Evolutionary conservation across 2,329 filamentous ascomycete species (phyloP).

Genomic region (Phialophora expanda): DNA sequence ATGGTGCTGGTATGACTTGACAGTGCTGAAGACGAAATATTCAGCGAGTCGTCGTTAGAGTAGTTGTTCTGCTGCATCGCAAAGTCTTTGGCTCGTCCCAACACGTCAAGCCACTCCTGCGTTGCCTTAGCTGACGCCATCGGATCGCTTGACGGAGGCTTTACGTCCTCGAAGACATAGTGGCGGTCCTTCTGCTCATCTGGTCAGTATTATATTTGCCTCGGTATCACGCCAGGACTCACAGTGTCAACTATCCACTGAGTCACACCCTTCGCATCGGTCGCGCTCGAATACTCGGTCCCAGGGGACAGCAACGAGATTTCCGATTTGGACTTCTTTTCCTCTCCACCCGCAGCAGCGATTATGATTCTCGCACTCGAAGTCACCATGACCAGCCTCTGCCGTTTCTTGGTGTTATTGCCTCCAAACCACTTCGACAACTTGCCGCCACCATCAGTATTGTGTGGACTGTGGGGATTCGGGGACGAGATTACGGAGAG

Average conservation of each 20-base stretch:
- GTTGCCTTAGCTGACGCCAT: constrained; percentile 71
- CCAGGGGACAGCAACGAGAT: constrained; percentile 80
- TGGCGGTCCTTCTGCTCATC: constrained; percentile 76
- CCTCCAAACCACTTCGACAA: constrained; percentile 92
- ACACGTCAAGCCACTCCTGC: constrained; percentile 88
- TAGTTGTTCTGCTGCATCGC: constrained; percentile 71
- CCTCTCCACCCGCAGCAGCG: constrained; percentile 87
- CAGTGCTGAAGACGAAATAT: constrained; percentile 71
- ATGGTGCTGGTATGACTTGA: constrained; percentile 65
- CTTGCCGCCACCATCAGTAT: constrained; percentile 71
- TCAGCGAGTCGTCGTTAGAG: constrained; percentile 69
- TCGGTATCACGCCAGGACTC: constrained; percentile 52
- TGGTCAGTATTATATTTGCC: constrained; percentile 40
- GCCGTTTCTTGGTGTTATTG: constrained; percentile 87
- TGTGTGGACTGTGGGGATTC: constrained; percentile 73
- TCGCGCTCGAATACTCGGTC: constrained; percentile 77
- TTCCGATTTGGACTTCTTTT: constrained; percentile 93
- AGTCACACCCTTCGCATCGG: constrained; percentile 84
- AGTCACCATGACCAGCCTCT: constrained; percentile 92
- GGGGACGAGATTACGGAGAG: constrained; percentile 81
- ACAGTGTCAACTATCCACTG: constrained; percentile 94
- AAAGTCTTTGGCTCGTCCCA: constrained; percentile 85
- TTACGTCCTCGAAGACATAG: constrained; percentile 92
- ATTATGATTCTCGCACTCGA: constrained; percentile 88
- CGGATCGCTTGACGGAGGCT: constrained; percentile 67